phyloP scores from a whole-genome alignment of 2,329 filamentous ascomycete species.

The Colletotrichum zoysiae region DNA sequence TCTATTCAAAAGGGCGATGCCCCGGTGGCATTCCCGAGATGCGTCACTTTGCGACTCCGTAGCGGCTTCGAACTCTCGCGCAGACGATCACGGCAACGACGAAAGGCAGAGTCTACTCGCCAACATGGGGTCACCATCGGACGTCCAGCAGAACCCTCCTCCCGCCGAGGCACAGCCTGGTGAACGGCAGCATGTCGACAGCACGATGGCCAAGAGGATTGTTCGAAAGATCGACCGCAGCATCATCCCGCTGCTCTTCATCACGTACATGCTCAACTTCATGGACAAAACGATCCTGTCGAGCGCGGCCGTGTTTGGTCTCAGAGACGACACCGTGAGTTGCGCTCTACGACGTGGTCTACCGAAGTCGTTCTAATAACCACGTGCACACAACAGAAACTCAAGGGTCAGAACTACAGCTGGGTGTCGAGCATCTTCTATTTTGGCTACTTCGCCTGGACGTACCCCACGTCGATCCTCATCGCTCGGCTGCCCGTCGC shows the following conservation, averaged over 20 bases:
- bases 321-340: constrained; percentile 60
- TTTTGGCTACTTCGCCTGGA: constrained; percentile 62
- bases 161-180: constrained; percentile 21
- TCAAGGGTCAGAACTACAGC: constrained; percentile 70
- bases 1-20: constrained; percentile 31
- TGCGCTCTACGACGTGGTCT: neutral
- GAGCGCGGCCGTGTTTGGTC: constrained; percentile 67
- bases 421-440: constrained; percentile 55
- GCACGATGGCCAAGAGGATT: constrained; percentile 51
- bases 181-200: constrained; percentile 40
- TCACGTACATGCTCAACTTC: constrained; percentile 71
- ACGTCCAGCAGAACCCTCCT: constrained; percentile 18
- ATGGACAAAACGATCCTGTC: constrained; percentile 72
- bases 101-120: constrained; percentile 29
- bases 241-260: constrained; percentile 68
- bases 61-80: constrained; percentile 1
- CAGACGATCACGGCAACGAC: constrained; percentile 14
- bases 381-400: constrained; percentile 67
- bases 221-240: constrained; percentile 68
- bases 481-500: constrained; percentile 61
- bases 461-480: constrained; percentile 63
- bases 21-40: constrained; percentile 9
- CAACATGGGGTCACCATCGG: constrained; percentile 34
- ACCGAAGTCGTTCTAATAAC: constrained; percentile 44
- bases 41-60: neutral